Evolutionary conservation across 1,284 basidiomycete genomes (phyloP).

Genomic region (Inonotus hispidus): DNA sequence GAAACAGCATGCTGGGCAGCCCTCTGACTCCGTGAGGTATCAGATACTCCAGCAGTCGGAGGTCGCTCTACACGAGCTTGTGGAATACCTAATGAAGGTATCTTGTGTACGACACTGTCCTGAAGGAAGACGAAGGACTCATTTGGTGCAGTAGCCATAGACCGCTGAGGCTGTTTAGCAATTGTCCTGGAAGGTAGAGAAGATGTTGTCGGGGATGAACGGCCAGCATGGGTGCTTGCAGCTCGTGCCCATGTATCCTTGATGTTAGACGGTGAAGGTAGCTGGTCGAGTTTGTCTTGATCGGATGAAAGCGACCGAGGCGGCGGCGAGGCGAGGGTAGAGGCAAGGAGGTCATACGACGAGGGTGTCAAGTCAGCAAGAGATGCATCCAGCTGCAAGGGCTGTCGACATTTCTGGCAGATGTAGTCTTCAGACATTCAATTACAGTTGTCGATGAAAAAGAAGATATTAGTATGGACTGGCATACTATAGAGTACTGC

Average conservation of each 20-base stretch:
- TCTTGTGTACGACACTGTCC: constrained; percentile 68
- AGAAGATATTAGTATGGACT: too few relatives aligned
- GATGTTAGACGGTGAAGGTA: constrained; percentile 51
- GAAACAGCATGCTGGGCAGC: constrained; percentile 28
- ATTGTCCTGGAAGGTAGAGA: constrained; percentile 39
- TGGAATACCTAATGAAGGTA: constrained; percentile 43
- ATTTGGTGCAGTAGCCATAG: constrained; percentile 45
- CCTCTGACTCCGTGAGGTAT: constrained; percentile 18
- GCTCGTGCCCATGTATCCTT: constrained; percentile 60
- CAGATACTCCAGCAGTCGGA: constrained; percentile 24
- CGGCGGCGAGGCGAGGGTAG: constrained; percentile 58
- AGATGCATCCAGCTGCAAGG: constrained; percentile 82
- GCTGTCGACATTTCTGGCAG: constrained; percentile 86
- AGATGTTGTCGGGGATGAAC: constrained; percentile 32
- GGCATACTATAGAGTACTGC: too few relatives aligned
- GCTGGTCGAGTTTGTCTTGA: constrained; percentile 46
- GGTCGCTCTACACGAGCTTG: constrained; percentile 7
- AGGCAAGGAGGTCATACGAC: constrained; percentile 79
- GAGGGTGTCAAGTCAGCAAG: constrained; percentile 79
- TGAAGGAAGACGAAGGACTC: constrained; percentile 90
- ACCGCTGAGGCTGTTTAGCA: constrained; percentile 52
- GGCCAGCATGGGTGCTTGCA: constrained; percentile 31
- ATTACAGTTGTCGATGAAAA: not conserved
- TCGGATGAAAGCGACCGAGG: constrained; percentile 39
- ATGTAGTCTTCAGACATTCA: constrained; percentile 37